Percentiles rank a stretch among this genome's conserved stretches.
Evolutionary conservation across 1,284 basidiomycete species (phyloP).

Genomic region (Xerocomus cyaneibrunnescens): DNA sequence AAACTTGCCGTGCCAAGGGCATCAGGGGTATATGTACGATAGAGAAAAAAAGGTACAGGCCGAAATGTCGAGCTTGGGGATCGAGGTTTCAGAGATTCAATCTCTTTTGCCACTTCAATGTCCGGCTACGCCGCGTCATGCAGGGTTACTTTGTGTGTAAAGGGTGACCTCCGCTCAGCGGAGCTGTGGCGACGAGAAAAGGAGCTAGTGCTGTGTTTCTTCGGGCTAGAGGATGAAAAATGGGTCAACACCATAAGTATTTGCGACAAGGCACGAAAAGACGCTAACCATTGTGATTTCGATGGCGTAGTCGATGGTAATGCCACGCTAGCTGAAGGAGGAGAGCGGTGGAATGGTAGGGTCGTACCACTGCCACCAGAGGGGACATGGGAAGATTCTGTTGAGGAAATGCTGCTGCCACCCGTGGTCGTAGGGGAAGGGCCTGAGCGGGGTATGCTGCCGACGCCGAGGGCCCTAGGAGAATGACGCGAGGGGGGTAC

Average conservation of each 20-base stretch:
- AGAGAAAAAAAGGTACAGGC: background rate
- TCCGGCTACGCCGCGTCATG: slow-evolving; percentile 13
- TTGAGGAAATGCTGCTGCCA: too few relatives aligned
- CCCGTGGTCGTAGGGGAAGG: too few relatives aligned
- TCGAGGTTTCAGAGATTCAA: slow-evolving; percentile 8
- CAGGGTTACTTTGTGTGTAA: slow-evolving; percentile 3
- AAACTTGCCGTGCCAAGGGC: background rate
- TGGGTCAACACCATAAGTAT: background rate
- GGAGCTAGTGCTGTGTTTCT: background rate
- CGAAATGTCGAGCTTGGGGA: slow-evolving; percentile 3
- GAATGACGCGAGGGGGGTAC: too few relatives aligned
- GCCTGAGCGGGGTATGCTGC: too few relatives aligned
- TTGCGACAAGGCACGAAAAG: background rate
- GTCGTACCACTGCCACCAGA: too few relatives aligned
- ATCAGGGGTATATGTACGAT: background rate
- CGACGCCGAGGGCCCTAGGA: too few relatives aligned
- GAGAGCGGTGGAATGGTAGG: too few relatives aligned
- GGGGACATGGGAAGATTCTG: too few relatives aligned
- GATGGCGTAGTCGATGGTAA: slow-evolving; percentile 8
- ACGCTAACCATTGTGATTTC: slow-evolving; percentile 16
- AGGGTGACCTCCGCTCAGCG: slow-evolving; percentile 2
- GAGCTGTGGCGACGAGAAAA: slow-evolving; percentile 9
- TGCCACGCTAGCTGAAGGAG: background rate
- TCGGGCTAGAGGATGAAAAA: slow-evolving; percentile 1
- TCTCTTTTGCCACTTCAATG: background rate